Evolutionary conservation across 306 rosid genomes (phyloP).

Genomic region (Oemleria cerasiformis): DNA sequence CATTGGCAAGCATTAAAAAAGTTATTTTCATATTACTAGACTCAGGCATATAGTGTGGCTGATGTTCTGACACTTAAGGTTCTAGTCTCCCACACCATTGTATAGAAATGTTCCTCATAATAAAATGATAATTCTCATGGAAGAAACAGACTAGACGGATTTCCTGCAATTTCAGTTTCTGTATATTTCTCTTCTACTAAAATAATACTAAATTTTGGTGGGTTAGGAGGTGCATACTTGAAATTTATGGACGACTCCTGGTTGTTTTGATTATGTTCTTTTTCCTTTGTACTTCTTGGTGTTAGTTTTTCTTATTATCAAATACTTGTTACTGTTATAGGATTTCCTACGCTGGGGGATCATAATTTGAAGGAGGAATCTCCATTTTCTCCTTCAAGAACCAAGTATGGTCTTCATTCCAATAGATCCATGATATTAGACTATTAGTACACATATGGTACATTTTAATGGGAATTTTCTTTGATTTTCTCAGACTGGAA

Average conservation of each 20-base stretch:
- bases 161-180: background rate
- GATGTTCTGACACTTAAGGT: conserved; percentile 8
- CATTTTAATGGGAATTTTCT: conserved; percentile 27
- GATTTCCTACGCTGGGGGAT: conserved; percentile 60
- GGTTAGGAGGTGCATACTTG: background rate
- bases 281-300: background rate
- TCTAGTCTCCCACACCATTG: background rate
- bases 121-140: background rate
- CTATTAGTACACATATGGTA: conserved; percentile 18
- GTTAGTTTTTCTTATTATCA: conserved; percentile 14
- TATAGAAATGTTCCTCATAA: background rate
- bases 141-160: background rate
- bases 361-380: conserved; percentile 76
- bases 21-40: background rate
- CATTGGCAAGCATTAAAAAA: background rate
- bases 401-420: conserved; percentile 57
- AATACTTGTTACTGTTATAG: conserved; percentile 35
- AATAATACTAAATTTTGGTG: conserved; percentile 7
- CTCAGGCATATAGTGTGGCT: conserved; percentile 10
- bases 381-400: conserved; percentile 72
- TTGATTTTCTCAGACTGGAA: conserved; percentile 58
- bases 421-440: conserved; percentile 7
- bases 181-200: conserved; percentile 15
- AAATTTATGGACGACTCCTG: conserved; percentile 22
- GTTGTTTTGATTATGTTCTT: conserved; percentile 15